Conservation (phyloP, 2,329 filamentous ascomycete species). For the Verticillium nonalfalfae region DNA sequence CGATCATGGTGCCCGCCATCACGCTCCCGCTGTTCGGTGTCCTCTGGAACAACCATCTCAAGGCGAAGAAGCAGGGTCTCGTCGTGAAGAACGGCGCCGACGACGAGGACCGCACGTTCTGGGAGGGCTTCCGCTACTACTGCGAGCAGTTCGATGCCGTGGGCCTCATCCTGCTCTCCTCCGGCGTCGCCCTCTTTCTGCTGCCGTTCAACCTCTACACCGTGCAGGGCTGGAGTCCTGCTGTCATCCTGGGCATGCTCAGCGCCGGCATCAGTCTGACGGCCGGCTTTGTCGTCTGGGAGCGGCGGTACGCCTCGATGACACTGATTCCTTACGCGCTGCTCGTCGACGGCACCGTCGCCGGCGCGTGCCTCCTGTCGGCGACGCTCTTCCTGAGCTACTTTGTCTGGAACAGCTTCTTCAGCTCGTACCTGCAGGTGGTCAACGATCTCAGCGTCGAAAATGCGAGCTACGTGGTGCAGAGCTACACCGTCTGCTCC, state of each 20-base stretch:
- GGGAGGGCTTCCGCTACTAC: constrained; percentile 25
- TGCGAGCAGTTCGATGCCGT: constrained; percentile 45
- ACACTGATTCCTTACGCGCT: constrained; percentile 38
- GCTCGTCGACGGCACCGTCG: constrained; percentile 18
- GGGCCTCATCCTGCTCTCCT: constrained; percentile 42
- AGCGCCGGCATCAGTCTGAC: constrained; percentile 48
- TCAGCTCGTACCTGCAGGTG: constrained; percentile 31
- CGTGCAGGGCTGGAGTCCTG: constrained; percentile 32
- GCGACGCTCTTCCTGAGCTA: constrained; percentile 17
- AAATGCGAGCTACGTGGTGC: constrained; percentile 20
- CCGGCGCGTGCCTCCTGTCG: constrained; percentile 14
- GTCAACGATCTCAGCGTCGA: constrained; percentile 20
- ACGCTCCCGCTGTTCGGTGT: constrained; percentile 10
- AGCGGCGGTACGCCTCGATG: constrained; percentile 39
- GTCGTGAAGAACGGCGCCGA: background rate
- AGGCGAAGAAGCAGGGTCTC: constrained; percentile 12
- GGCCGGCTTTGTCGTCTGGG: constrained; percentile 41
- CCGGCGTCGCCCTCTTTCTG: constrained; percentile 47
- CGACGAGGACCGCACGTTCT: background rate
- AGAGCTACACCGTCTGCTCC: constrained; percentile 27
- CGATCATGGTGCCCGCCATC: constrained; percentile 46
- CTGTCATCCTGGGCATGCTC: constrained; percentile 40
- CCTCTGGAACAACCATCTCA: constrained; percentile 12
- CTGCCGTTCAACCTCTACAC: constrained; percentile 48
- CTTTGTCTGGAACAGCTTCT: constrained; percentile 28